These are phyloP conservation scores for Saccharomyces eubayanus DNA, from an alignment of 805 yeast species.

Conservation along the genomic window DNA sequence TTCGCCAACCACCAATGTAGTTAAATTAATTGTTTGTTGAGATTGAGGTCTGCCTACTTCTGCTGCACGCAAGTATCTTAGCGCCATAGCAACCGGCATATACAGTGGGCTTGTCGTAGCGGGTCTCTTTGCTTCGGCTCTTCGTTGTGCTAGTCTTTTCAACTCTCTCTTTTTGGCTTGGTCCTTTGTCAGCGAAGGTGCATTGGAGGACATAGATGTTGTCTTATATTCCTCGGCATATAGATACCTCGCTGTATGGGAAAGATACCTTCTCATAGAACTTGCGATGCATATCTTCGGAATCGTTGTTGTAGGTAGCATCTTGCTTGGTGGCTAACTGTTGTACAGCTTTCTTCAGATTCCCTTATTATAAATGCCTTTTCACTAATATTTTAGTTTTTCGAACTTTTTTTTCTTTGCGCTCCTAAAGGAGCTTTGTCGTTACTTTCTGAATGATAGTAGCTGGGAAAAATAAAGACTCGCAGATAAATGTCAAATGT, in stretches of 20 bases:
- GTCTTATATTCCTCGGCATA: conserved; percentile 11
- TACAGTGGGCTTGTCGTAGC: conserved; percentile 51
- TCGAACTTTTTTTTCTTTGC: not conserved
- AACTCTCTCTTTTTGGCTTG: conserved; percentile 31
- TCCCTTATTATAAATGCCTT: not conserved
- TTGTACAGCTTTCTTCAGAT: not conserved
- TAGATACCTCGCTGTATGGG: conserved; percentile 8
- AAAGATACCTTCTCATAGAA: conserved; percentile 6
- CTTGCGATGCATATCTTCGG: not conserved
- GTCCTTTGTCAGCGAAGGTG: conserved; percentile 19
- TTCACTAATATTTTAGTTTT: not conserved
- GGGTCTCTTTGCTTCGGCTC: conserved; percentile 34
- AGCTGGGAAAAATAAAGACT: not conserved
- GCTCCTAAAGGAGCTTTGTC: not conserved
- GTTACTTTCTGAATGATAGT: not conserved
- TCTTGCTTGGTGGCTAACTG: not conserved
- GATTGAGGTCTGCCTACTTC: conserved; percentile 77
- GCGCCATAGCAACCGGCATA: conserved; percentile 64
- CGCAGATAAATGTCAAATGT: too few relatives aligned
- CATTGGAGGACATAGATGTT: not conserved
- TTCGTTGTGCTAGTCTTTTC: conserved; percentile 32
- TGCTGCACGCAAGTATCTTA: conserved; percentile 74
- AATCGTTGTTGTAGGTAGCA: not conserved
- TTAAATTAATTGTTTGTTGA: conserved; percentile 63
- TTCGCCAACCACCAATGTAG: conserved; percentile 58